These are phyloP conservation scores for Lecanicillium sp. DNA, from an alignment of 2,329 filamentous ascomycete species.

Conservation along the genomic window DNA sequence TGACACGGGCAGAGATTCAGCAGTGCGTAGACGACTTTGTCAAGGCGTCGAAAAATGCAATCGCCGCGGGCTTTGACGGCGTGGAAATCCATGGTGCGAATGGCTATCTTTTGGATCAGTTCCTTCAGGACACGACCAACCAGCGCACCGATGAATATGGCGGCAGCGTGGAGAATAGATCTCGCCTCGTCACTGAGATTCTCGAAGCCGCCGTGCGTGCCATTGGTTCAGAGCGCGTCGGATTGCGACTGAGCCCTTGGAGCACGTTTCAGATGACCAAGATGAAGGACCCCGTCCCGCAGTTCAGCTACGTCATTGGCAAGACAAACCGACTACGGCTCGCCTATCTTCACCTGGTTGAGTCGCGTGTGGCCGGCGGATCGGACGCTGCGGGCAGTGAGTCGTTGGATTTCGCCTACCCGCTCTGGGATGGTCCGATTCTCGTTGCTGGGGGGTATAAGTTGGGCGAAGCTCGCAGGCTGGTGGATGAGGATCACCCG, in stretches of 20 bases:
- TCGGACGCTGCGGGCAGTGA: constrained; percentile 21
- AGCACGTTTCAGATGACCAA: constrained; percentile 16
- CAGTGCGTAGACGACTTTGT: constrained; percentile 51
- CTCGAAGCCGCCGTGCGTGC: constrained; percentile 26
- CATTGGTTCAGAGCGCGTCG: constrained; percentile 38
- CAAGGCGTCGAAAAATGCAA: constrained; percentile 41
- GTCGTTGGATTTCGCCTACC: background rate
- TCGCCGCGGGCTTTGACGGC: constrained; percentile 58
- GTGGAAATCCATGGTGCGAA: constrained; percentile 52
- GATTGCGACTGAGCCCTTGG: constrained; percentile 37
- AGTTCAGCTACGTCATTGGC: constrained; percentile 16
- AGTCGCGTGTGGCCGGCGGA: constrained; percentile 11
- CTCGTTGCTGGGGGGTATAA: constrained; percentile 19
- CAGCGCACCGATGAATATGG: constrained; percentile 42
- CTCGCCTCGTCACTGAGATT: constrained; percentile 38
- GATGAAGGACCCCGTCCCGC: constrained; percentile 12
- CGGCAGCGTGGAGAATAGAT: constrained; percentile 40
- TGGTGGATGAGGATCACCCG: constrained; percentile 13
- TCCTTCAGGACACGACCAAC: constrained; percentile 42
- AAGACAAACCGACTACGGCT: constrained; percentile 16
- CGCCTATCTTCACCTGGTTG: constrained; percentile 19
- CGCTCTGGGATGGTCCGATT: constrained; percentile 12
- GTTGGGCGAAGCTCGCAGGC: constrained; percentile 11
- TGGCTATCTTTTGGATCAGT: constrained; percentile 53
- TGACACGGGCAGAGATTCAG: constrained; percentile 58